Conservation (phyloP, 2,329 filamentous ascomycete species). For the Fusarium ramigenum region DNA sequence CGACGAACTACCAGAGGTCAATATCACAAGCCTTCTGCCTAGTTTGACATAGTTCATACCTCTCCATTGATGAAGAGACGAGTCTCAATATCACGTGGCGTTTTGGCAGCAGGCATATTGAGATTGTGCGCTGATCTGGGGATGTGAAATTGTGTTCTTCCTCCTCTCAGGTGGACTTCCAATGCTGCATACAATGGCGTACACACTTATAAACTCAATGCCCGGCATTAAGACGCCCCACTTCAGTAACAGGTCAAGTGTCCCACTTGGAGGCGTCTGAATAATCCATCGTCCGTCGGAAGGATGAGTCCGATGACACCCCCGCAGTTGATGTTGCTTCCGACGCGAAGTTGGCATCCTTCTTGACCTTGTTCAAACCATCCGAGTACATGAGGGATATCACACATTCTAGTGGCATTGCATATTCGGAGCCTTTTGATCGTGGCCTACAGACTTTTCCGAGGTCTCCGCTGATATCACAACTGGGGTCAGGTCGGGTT, state of each 20-base stretch:
- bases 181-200: neutral
- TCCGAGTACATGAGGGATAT: neutral
- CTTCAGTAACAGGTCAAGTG: neutral
- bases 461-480: neutral
- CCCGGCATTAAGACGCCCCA: neutral
- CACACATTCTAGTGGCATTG: rapidly evolving
- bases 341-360: neutral
- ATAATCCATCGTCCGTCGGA: neutral
- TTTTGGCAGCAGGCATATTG: neutral
- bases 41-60: no score
- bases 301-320: neutral
- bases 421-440: neutral
- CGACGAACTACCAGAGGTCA: no score
- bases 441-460: neutral
- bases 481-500: neutral
- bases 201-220: neutral
- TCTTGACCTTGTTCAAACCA: no score
- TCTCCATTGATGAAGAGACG: neutral
- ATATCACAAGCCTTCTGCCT: no score
- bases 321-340: neutral
- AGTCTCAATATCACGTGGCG: neutral
- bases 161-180: neutral
- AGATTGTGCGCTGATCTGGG: neutral
- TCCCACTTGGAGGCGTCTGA: neutral
- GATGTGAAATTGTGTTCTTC: neutral